phyloP scores from a whole-genome alignment of 179 eudicot species.

The Corrigiola litoralis region DNA sequence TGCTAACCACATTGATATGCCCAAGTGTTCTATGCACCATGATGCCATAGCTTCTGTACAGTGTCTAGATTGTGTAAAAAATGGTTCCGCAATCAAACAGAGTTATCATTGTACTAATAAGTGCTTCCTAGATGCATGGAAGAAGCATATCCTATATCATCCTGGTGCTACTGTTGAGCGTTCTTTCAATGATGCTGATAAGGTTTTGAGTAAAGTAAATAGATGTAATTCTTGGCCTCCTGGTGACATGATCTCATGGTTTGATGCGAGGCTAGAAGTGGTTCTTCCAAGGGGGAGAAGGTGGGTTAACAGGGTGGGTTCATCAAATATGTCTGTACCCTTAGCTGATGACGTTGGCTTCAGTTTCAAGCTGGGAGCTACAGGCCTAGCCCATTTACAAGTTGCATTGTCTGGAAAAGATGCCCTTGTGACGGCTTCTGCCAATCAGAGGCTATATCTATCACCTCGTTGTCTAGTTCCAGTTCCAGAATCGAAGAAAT shows the following conservation, averaged over 20 bases:
- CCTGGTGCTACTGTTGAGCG: neutral
- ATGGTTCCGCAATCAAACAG: constrained; percentile 16
- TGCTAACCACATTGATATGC: neutral
- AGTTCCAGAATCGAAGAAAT: constrained; percentile 9
- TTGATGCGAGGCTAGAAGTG: constrained; percentile 30
- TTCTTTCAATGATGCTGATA: neutral
- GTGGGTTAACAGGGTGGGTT: constrained; percentile 15
- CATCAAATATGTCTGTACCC: constrained; percentile 17
- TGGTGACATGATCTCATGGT: constrained; percentile 26
- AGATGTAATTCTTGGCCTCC: constrained; percentile 18
- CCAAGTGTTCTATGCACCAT: constrained; percentile 13
- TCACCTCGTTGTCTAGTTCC: constrained; percentile 20
- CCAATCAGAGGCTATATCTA: constrained; percentile 13
- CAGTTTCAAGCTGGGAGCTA: constrained; percentile 25
- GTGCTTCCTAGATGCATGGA: constrained; percentile 27
- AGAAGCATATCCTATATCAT: constrained; percentile 10
- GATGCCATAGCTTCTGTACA: constrained; percentile 16
- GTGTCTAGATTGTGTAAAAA: constrained; percentile 19
- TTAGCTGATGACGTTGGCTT: constrained; percentile 22
- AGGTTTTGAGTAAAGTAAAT: neutral
- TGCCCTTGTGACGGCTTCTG: constrained; percentile 16
- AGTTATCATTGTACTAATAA: constrained; percentile 24
- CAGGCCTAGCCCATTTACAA: neutral
- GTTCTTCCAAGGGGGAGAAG: constrained; percentile 20
- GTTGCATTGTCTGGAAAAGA: constrained; percentile 11